Evolutionary conservation across 805 yeast genomes (phyloP), one percentile per base, ranked within the genome.

Genomic region (Cyberlindnera mycetangii): DNA sequence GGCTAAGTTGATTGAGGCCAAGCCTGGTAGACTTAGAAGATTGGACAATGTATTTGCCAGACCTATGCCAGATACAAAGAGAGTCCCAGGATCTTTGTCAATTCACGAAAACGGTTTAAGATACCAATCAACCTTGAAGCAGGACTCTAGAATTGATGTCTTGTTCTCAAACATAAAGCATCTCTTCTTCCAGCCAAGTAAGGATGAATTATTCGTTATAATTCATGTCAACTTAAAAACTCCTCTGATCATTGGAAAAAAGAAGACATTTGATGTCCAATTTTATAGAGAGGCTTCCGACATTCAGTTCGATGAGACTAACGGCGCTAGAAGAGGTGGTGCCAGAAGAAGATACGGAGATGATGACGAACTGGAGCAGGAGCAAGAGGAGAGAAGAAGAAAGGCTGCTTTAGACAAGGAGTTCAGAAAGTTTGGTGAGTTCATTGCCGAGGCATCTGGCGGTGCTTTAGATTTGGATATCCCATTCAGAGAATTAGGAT

Each of bases 341-440:
- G 51, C 51, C 11, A 50, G 54, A 50, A 72, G 93, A 62, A 70
- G 93, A 60, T 93, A 93, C 62, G 99, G 99, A 37, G 99, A 93
- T 64, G 99, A 93, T 66, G 99, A 93, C 66, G 99, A 93, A 69
- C 73, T 93, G 52, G 98, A 93, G 67, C 97, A 92, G 67, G 99
- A 93, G 70, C 97, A 92, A 68, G 98, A 93, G 66, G 99, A 93
- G 69, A 83, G 97, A 70, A 78, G 92, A 66, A 79, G 97, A 68
- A 86, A 95, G 58, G 85, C 87, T 19, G 78, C 88, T 31, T 77
- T 93, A 58, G 97, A 93, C 68, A 88, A 85, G 65, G 98, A 93
- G 67, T 93, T 90, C 69, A 83, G 81, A 66, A 74, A 76, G 37
- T 93, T 89, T 69, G 92, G 92, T 16, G 97, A 93, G 67, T 78